phyloP scores from a whole-genome alignment of 2,329 filamentous ascomycete genomes.

The Botrytis fragariae region DNA sequence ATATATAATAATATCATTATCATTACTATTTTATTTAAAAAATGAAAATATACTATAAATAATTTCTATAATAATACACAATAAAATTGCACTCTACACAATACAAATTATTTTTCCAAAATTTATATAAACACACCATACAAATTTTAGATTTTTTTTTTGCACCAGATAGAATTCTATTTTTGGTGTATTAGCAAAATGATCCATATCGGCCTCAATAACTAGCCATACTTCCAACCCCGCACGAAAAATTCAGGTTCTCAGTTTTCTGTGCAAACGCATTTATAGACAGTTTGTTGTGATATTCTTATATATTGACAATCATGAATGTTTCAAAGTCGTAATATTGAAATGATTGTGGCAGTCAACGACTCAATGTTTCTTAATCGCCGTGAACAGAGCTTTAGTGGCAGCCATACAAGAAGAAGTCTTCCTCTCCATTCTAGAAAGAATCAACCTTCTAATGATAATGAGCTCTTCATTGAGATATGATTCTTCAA shows the following conservation, averaged over 20 bases:
- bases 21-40: too few relatives aligned
- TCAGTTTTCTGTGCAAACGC: background rate
- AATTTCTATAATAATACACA: too few relatives aligned
- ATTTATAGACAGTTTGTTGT: background rate
- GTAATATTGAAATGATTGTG: background rate
- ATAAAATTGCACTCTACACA: too few relatives aligned
- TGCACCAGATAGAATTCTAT: too few relatives aligned
- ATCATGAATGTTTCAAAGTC: background rate
- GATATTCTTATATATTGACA: background rate
- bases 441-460: background rate
- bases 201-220: too few relatives aligned
- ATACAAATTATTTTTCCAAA: too few relatives aligned
- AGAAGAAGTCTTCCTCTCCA: background rate
- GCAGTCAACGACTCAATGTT: background rate
- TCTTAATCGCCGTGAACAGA: background rate
- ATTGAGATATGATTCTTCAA: background rate
- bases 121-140: too few relatives aligned
- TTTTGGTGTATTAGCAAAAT: too few relatives aligned
- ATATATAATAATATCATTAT: too few relatives aligned
- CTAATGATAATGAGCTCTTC: background rate
- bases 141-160: too few relatives aligned
- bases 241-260: background rate
- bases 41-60: too few relatives aligned
- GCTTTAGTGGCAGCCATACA: background rate
- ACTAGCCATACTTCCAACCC: background rate